phyloP scores from a whole-genome alignment of 2,329 filamentous ascomycete genomes.

The Beauveria sp. region DNA sequence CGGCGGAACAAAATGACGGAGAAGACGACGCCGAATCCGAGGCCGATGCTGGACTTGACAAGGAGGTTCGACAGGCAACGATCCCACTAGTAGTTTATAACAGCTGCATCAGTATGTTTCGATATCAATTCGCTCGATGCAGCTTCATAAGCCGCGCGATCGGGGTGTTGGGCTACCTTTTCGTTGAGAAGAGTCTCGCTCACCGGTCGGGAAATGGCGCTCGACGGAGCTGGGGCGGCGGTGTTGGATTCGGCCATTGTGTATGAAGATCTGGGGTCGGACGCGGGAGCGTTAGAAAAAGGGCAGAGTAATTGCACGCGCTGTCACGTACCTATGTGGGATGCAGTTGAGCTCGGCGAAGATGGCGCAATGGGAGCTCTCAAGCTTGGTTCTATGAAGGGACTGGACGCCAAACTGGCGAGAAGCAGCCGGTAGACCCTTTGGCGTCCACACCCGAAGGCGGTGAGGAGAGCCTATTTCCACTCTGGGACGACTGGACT shows the following conservation, averaged over 20 bases:
- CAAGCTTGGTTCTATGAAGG: constrained; percentile 8
- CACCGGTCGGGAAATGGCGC: constrained; percentile 71
- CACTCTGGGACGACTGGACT: constrained; percentile 18
- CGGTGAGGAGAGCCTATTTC: constrained; percentile 30
- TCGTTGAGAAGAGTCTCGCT: constrained; percentile 98
- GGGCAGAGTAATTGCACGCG: background rate
- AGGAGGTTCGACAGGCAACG: constrained; percentile 95
- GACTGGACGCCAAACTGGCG: constrained; percentile 21
- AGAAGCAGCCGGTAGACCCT: constrained; percentile 28
- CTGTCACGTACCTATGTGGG: background rate
- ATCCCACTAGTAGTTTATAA: constrained; percentile 67
- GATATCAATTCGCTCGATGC: background rate
- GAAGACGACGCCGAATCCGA: constrained; percentile 97
- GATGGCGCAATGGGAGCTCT: background rate
- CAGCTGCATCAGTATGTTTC: constrained; percentile 15
- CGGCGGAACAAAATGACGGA: constrained; percentile 97
- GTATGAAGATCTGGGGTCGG: constrained; percentile 10
- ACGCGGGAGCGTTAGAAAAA: constrained; percentile 1
- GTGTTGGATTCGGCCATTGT: constrained; percentile 49
- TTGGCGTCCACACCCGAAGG: constrained; percentile 30
- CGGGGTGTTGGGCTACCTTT: constrained; percentile 55
- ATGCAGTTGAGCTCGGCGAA: constrained; percentile 6
- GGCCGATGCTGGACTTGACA: constrained; percentile 91
- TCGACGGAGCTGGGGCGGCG: constrained; percentile 41
- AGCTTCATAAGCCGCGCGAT: background rate